Evolutionary conservation across 495 filamentous ascomycete genomes (phyloP), one percentile per base, ranked within the genome.

Genomic region (Daldinia caldariorum): DNA sequence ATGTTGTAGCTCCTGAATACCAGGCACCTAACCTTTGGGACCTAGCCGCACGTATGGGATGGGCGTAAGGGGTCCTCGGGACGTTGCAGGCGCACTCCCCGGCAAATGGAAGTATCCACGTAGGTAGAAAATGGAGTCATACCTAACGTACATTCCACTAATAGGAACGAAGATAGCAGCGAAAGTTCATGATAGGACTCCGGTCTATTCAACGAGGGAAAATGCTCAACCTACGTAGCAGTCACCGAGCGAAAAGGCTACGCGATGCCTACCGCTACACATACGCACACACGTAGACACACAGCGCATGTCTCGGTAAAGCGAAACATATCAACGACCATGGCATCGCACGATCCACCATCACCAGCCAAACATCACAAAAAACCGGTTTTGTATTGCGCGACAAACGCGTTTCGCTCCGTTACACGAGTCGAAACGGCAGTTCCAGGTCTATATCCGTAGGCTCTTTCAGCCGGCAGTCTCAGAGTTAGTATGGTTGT

Each of bases 261-360:
- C 22, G 57, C 6, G 54, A 35, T 63, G 5, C 45, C 45, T 49
- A 26, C 12, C 16, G 26, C 1, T 26, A 26, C 26, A 26, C 26
- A 26, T 26, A 26, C 26, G 26, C 26, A 35, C 6, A 10, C 51
- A 26, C 35, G 20, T 53, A n/a, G 56, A 53, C 55, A 64, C 64
- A 58, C 41, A 64, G 47, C 26, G 60, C 32, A 72, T 72, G 69
- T 72, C 64, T 72, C 69, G 69, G 69, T 35, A 67, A 64, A 37
- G 39, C 60, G 55, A 72, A 68, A 68, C 69, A 64, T 34, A 37
- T 58, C 32, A 57, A 53, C 47, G 51, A 50, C n/a, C n/a, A 56
- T 60, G 32, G 49, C 35, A 32, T 72, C 60, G 39, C 38, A 39
- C 51, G 58, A 66, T 60, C 18, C 60, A 54, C 54, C 31, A 31